Percentiles rank a stretch among this genome's conserved stretches.
phyloP scores from a whole-genome alignment of 2,329 filamentous ascomycete species.

The Pseudocercospora eumusae region DNA sequence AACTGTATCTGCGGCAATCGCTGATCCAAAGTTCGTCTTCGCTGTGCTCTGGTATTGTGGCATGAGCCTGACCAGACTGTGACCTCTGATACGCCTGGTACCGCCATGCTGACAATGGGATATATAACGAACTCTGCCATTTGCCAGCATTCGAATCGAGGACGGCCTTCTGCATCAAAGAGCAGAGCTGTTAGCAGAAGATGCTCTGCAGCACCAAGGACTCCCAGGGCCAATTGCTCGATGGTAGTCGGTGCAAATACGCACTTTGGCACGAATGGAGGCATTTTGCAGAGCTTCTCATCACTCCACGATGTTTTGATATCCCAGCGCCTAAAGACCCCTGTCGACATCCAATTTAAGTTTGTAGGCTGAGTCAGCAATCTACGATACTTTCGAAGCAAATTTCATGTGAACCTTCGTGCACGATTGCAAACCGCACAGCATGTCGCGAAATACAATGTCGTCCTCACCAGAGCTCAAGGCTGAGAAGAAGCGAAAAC shows the following conservation, averaged over 20 bases:
- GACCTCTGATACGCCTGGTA: constrained; percentile 18
- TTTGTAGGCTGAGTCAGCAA: background rate
- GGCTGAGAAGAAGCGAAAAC: constrained; percentile 65
- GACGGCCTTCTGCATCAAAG: constrained; percentile 7
- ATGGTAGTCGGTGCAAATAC: no score
- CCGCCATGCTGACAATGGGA: constrained; percentile 15
- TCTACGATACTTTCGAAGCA: background rate
- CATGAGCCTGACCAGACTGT: constrained; percentile 44
- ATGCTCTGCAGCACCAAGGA: background rate
- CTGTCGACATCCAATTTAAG: background rate
- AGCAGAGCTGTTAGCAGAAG: constrained; percentile 16
- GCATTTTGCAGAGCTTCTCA: no score
- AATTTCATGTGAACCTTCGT: background rate
- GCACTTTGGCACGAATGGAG: no score
- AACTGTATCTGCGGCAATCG: constrained; percentile 32
- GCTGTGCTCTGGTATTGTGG: constrained; percentile 46
- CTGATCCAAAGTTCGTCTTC: constrained; percentile 41
- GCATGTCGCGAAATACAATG: constrained; percentile 19
- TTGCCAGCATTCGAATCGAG: constrained; percentile 17
- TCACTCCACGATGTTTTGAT: no score
- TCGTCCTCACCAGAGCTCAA: constrained; percentile 20
- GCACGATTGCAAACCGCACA: background rate
- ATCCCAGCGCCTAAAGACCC: no score
- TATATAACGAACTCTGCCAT: constrained; percentile 12
- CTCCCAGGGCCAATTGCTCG: background rate